These are phyloP conservation scores for Tripterygium wilfordii DNA, from an alignment of 177 flowering plant species.

Conservation along the genomic window DNA sequence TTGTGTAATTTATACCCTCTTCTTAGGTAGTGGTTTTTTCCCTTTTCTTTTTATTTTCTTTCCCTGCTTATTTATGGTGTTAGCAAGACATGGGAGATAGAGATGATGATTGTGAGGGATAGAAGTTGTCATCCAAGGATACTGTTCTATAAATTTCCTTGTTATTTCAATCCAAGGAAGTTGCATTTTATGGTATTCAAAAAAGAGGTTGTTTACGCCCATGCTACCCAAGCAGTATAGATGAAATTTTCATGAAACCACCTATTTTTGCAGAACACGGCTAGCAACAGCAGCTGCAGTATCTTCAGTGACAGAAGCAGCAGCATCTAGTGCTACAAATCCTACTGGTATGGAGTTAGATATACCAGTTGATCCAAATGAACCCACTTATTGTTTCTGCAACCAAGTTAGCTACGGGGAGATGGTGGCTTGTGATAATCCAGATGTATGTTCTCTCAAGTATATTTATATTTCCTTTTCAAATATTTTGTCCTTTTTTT, in stretches of 20 bases:
- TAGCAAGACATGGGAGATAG: too few relatives aligned
- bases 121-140: too few relatives aligned
- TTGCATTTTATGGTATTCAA: too few relatives aligned
- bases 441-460: slow-evolving; percentile 44
- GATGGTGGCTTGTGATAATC: slow-evolving; percentile 96
- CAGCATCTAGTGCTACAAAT: slow-evolving; percentile 39
- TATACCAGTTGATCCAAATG: slow-evolving; percentile 95
- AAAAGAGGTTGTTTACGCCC: too few relatives aligned
- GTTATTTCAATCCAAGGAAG: too few relatives aligned
- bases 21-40: too few relatives aligned
- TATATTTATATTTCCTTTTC: background rate
- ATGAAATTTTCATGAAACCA: background rate
- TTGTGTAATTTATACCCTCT: too few relatives aligned
- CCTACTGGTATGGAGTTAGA: slow-evolving; percentile 74
- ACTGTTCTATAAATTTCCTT: too few relatives aligned
- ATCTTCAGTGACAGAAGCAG: slow-evolving; percentile 25
- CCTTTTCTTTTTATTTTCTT: too few relatives aligned
- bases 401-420: slow-evolving; percentile 97
- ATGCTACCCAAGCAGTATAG: too few relatives aligned
- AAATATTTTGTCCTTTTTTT: background rate
- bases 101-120: too few relatives aligned
- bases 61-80: too few relatives aligned
- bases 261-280: slow-evolving; percentile 44
- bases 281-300: slow-evolving; percentile 34
- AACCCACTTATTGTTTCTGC: slow-evolving; percentile 94